Base-by-base conservation (phyloP, 345 rosid genomes). In the Fremontodendron californicum region DNA sequence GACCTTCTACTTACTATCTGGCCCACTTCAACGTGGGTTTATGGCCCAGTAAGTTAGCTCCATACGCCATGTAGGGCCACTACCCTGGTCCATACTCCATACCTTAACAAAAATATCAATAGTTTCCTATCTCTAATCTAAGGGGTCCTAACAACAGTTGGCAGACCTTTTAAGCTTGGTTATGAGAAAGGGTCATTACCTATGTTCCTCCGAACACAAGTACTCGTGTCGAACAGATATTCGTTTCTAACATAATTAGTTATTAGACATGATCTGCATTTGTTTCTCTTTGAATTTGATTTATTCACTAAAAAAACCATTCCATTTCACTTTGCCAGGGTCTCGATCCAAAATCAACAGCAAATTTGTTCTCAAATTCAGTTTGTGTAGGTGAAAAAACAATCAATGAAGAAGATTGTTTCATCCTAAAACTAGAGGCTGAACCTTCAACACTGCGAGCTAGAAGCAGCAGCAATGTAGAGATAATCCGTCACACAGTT, bases 281-380 rank as follows among this genome's bases (percentile, higher is more conserved):
- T 54, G 40, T 5, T 52, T n/a, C 31, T 55, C 33, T 40, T 73
- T 25, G 11, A 54, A 33, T 27, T 21, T 40, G 19, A 52, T 65
- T 23, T 12, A n/a, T 31, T 70, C 6, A 23, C 70, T 62, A 23
- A 74, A 46, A 74, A 46, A n/a, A 35, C 23, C 78, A 12, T 74
- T 76, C 0, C n/a, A 25, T 43, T 25, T 46, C 6, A 9, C 42
- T 42, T 42, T 55, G 31, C 55, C 91, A 96, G 96, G 99, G 99
- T 23, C 89, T 93, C 77, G 99, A 96, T 85, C 99, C 98, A 19
- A 90, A 83, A 68, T 81, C 93, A 9, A 93, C 95, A 1, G 90
- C 99, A 9, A 81, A 87, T 77, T 37, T 93, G 68, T 96, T 96
- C 80, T 78, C 91, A 0, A 86, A 88, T 75, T 84, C 98, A 0